Evolutionary conservation across 768 basidiomycete genomes (phyloP).

Genomic region (Xerocomellus chrysenteron): DNA sequence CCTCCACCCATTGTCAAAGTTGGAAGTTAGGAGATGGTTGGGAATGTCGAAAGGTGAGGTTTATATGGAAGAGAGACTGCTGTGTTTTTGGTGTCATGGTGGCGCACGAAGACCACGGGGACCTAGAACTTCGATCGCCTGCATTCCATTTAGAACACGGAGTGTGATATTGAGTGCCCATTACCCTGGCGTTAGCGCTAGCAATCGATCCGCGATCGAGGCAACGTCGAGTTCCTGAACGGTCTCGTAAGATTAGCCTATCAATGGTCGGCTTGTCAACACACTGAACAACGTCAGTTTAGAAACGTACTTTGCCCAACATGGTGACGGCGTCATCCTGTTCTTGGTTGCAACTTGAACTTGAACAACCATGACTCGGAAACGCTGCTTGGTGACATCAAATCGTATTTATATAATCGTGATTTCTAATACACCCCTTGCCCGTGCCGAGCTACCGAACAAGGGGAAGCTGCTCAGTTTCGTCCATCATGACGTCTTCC

Average conservation of each 20-base stretch:
- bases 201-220: too few species aligned
- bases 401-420: neutral
- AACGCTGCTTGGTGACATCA: too few species aligned
- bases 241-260: neutral
- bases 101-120: neutral
- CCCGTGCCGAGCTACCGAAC: neutral
- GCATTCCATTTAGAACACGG: neutral
- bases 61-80: neutral
- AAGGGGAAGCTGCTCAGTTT: neutral
- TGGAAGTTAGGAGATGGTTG: neutral
- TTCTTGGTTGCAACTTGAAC: neutral
- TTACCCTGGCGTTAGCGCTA: neutral
- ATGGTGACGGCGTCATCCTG: neutral
- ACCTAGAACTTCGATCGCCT: neutral
- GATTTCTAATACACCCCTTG: slow-evolving; percentile 6
- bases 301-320: neutral
- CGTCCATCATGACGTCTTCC: slow-evolving; percentile 1
- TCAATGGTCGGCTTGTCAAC: neutral
- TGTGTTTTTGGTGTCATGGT: neutral
- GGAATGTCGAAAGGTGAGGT: neutral
- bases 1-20: slow-evolving; percentile 23
- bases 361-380: neutral
- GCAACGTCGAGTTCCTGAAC: neutral
- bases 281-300: too few species aligned
- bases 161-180: neutral